Conservation (phyloP, 257 asterid species). For the Jaltomata sinuosa region DNA sequence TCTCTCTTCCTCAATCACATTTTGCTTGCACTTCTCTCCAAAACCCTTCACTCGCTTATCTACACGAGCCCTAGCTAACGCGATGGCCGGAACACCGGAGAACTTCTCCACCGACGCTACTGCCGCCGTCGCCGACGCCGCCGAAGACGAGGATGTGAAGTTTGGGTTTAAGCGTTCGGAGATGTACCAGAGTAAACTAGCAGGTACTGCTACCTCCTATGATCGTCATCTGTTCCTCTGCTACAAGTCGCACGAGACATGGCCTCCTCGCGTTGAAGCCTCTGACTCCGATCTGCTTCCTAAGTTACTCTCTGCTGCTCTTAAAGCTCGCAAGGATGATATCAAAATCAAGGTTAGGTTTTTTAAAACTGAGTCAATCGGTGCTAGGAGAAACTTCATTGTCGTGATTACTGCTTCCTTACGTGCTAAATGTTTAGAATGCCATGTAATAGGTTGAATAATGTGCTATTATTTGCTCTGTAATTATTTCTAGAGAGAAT, state of each 20-base stretch:
- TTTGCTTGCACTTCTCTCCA: slow-evolving; percentile 7
- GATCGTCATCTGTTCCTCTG: slow-evolving; percentile 87
- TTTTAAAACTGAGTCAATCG: neutral
- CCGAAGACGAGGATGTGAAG: slow-evolving; percentile 18
- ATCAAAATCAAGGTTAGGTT: slow-evolving; percentile 44
- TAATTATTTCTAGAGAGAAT: neutral
- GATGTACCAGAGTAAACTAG: slow-evolving; percentile 54
- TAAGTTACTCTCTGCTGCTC: slow-evolving; percentile 46
- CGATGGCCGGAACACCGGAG: slow-evolving; percentile 64
- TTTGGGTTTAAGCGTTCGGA: slow-evolving; percentile 79
- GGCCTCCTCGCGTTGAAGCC: slow-evolving; percentile 80
- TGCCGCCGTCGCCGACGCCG: neutral
- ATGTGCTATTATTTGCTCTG: neutral
- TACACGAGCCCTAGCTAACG: slow-evolving; percentile 8
- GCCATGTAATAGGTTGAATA: neutral
- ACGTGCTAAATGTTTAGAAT: neutral
- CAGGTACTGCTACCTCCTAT: slow-evolving; percentile 62
- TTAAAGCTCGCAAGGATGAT: slow-evolving; percentile 60
- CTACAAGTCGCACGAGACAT: slow-evolving; percentile 68
- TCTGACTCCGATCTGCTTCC: slow-evolving; percentile 88
- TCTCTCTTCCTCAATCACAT: neutral
- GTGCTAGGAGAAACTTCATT: neutral
- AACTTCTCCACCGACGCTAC: slow-evolving; percentile 26
- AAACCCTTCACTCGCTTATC: slow-evolving; percentile 6
- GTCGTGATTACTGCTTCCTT: neutral